Evolutionary conservation across 371 early-diverging fungal species (phyloP).

Genomic region (Syncephalastrum contaminatum): DNA sequence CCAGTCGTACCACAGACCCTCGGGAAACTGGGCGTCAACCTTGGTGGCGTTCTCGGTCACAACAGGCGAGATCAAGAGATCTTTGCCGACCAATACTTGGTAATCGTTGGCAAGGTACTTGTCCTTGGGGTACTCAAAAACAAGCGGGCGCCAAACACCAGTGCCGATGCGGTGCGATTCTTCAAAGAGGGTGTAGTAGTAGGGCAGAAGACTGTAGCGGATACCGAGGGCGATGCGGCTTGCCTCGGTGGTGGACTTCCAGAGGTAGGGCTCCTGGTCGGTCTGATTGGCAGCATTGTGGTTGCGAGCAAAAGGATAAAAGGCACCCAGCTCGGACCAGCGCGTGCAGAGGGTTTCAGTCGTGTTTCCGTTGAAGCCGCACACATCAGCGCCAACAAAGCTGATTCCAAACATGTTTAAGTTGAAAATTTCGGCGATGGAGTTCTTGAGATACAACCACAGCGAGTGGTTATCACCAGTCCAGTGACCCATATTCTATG

Average conservation of each 20-base stretch:
- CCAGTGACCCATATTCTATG: slow-evolving; percentile 10
- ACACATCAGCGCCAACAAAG: slow-evolving; percentile 69
- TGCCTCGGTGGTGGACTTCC: slow-evolving; percentile 42
- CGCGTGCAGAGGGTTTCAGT: slow-evolving; percentile 61
- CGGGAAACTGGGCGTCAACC: slow-evolving; percentile 56
- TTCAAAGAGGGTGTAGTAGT: slow-evolving; percentile 66
- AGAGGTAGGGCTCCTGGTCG: slow-evolving; percentile 60
- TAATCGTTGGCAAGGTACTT: slow-evolving; percentile 21
- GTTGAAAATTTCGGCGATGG: slow-evolving; percentile 58
- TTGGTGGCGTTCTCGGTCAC: slow-evolving; percentile 32
- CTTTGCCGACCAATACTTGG: slow-evolving; percentile 37
- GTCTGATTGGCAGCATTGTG: slow-evolving; percentile 44
- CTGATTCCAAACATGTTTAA: slow-evolving; percentile 70
- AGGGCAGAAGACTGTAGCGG: slow-evolving; percentile 68
- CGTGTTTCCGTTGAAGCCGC: slow-evolving; percentile 65
- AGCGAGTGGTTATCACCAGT: slow-evolving; percentile 58
- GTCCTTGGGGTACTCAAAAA: slow-evolving; percentile 34
- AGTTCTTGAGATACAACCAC: slow-evolving; percentile 56
- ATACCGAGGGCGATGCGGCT: slow-evolving; percentile 50
- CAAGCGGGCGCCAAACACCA: slow-evolving; percentile 44
- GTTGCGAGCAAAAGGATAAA: slow-evolving; percentile 77
- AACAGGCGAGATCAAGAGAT: slow-evolving; percentile 62
- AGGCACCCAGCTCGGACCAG: slow-evolving; percentile 72
- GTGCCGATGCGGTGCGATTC: slow-evolving; percentile 46
- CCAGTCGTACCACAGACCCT: slow-evolving; percentile 58